Base-by-base conservation (phyloP, 2,329 filamentous ascomycete genomes). In the Aspergillus tanneri region DNA sequence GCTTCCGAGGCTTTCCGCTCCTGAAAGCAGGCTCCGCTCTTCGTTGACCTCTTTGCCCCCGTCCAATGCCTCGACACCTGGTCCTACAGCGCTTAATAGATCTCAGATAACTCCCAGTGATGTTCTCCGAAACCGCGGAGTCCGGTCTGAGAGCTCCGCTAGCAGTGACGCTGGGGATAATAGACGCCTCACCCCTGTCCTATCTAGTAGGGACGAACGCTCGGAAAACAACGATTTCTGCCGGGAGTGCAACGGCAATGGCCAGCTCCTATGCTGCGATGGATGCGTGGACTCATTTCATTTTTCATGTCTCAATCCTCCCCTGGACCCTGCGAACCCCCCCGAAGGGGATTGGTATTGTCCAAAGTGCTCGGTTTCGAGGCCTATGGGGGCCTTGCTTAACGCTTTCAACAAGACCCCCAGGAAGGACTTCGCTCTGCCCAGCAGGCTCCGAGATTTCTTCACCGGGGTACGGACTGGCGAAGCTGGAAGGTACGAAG, bases 201-300 rank as follows among this genome's bases (percentile, higher is more conserved):
- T 58, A 9, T 28, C 28, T 23, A 30, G n/a, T 11, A 27, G 16
- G 8, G 47, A 45, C 18, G 59, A 64, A 28, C 52, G 54, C 5
- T 44, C 56, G 58, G 86, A 96, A 54, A 95, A 95, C 69, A 89
- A 93, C 68, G 92, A 97, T 68, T 86, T 87, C 64, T 99, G 92
- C 74, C 86, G 86, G 53, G 84, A 90, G 37, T 99, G 93, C 72
- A 83, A 86, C 62, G 87, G 87, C 55, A 87, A 83, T 57, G 92
- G 92, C 48, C 84, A 90, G 59, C 81, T 99, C 54, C 80, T 97
- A 56, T 96, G 91, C 72, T 99, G 93, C 70, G 93, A 97, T 73
- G 88, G 87, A 54, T 99, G 93, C 72, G 82, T 86, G 52, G 84
- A 89, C 57, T 89, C 91, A 5, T 96, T 95, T 71, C 93, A 97